phyloP scores from a whole-genome alignment of 768 basidiomycete genomes.

The Pisolithus marmoratus region DNA sequence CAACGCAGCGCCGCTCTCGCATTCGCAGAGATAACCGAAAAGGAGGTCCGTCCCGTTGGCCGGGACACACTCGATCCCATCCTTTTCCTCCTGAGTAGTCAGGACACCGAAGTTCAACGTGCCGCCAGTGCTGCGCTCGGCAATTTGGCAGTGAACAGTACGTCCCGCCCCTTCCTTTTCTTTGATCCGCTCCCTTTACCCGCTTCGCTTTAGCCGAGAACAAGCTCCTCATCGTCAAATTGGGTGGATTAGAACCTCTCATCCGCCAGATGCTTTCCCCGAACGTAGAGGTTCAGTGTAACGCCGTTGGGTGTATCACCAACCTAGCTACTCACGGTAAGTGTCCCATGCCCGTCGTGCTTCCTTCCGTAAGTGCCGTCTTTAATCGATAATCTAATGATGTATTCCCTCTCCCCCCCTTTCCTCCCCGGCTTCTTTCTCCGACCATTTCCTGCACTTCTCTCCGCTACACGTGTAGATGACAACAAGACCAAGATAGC shows the following conservation, averaged over 20 bases:
- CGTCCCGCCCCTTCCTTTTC: slow-evolving; percentile 30
- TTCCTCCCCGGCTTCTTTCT: slow-evolving; percentile 4
- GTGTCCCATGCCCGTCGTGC: slow-evolving; percentile 17
- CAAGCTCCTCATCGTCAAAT: slow-evolving; percentile 96
- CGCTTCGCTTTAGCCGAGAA: slow-evolving; percentile 70
- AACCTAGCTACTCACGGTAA: slow-evolving; percentile 96
- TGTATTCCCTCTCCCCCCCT: background rate
- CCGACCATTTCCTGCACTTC: slow-evolving; percentile 5
- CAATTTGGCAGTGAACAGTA: slow-evolving; percentile 97
- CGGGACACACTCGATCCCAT: slow-evolving; percentile 98
- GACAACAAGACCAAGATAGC: slow-evolving; percentile 99
- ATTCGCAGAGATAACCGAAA: slow-evolving; percentile 99
- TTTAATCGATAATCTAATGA: slow-evolving; percentile 6
- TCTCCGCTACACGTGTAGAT: slow-evolving; percentile 42
- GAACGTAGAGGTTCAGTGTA: slow-evolving; percentile 99
- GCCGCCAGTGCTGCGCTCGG: slow-evolving; percentile 97
- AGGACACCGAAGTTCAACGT: slow-evolving; percentile 98
- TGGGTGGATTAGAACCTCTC: slow-evolving; percentile 94
- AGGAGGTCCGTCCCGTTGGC: slow-evolving; percentile 95
- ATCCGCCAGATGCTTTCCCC: slow-evolving; percentile 99
- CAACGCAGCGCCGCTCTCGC: slow-evolving; percentile 97
- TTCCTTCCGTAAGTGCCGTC: background rate
- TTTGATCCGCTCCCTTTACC: slow-evolving; percentile 7
- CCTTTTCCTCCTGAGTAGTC: slow-evolving; percentile 92
- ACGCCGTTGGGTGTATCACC: slow-evolving; percentile 98